Conservation (phyloP, 768 basidiomycete genomes). For the Boletus subcaerulescens region DNA sequence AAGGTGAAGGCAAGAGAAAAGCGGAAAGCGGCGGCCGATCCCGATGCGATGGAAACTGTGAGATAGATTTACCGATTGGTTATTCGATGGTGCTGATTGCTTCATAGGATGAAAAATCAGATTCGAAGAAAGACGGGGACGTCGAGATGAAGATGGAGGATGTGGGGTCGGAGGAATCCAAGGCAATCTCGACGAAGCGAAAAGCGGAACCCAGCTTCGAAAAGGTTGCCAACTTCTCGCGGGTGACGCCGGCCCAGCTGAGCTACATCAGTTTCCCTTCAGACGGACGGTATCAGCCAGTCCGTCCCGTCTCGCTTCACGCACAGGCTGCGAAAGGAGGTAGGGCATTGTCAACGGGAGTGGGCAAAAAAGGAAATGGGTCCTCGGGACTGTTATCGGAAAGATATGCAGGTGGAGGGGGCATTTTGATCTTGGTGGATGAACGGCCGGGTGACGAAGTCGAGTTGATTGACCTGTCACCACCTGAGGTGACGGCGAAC, state of each 20-base stretch:
- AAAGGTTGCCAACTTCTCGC: constrained; percentile 79
- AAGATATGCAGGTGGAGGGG: constrained; percentile 76
- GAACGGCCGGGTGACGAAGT: constrained; percentile 63
- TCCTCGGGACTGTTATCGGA: constrained; percentile 43
- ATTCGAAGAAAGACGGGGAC: constrained; percentile 58
- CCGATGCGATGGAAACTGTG: constrained; percentile 80
- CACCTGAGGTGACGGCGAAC: constrained; percentile 27
- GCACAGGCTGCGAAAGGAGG: constrained; percentile 34
- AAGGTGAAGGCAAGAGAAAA: constrained; percentile 95
- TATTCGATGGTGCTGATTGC: constrained; percentile 13
- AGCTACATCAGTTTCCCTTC: constrained; percentile 79
- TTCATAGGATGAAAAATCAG: constrained; percentile 52
- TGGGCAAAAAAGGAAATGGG: constrained; percentile 31
- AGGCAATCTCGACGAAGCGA: constrained; percentile 50
- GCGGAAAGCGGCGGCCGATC: constrained; percentile 82
- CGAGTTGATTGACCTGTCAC: constrained; percentile 66
- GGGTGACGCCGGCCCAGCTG: constrained; percentile 88
- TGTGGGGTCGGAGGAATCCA: constrained; percentile 50
- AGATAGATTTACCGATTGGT: constrained; percentile 24
- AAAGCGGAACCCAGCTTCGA: constrained; percentile 78
- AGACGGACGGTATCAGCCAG: constrained; percentile 82
- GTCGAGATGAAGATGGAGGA: constrained; percentile 80
- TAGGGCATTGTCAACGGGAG: constrained; percentile 27
- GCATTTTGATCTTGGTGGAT: constrained; percentile 83
- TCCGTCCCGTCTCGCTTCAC: constrained; percentile 67